A percentile compares a stretch with the other conserved stretches of the same genome.
These are phyloP conservation scores for Fusarium tuaranense DNA, from an alignment of 2,329 filamentous ascomycete genomes.

Conservation along the genomic window DNA sequence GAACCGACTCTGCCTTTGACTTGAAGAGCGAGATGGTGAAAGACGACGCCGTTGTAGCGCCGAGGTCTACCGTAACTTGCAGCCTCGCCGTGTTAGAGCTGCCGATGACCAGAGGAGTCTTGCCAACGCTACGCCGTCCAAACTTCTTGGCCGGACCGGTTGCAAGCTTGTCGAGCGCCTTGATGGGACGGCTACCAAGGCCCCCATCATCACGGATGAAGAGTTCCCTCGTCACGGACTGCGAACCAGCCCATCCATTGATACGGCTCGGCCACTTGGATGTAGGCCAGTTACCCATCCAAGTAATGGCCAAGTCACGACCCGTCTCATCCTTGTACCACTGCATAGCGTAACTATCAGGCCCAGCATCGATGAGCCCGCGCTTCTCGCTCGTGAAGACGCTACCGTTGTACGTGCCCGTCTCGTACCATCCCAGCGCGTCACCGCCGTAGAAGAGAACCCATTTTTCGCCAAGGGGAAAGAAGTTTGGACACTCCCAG, in stretches of 20 bases:
- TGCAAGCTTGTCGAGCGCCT: constrained; percentile 39
- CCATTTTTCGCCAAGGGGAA: constrained; percentile 44
- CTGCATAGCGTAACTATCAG: constrained; percentile 46
- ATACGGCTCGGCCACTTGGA: constrained; percentile 43
- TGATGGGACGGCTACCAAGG: constrained; percentile 42
- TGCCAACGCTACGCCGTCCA: constrained; percentile 25
- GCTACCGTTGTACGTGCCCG: constrained; percentile 38
- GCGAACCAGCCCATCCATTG: constrained; percentile 46
- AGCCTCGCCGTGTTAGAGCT: constrained; percentile 40
- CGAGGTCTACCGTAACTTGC: constrained; percentile 40
- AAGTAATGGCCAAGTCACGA: constrained; percentile 42
- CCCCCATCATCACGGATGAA: constrained; percentile 45
- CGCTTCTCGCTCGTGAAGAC: constrained; percentile 41
- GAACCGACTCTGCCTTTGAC: constrained; percentile 39
- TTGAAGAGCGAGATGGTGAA: constrained; percentile 42
- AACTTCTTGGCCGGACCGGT: constrained; percentile 25
- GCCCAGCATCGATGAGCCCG: constrained; percentile 41
- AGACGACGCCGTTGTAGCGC: constrained; percentile 37
- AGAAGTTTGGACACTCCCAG: constrained; percentile 46
- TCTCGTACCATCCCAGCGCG: constrained; percentile 38
- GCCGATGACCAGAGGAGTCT: constrained; percentile 29
- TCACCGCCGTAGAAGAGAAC: constrained; percentile 43
- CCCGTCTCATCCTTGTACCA: constrained; percentile 47
- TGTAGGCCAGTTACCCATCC: constrained; percentile 44
- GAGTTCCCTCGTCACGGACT: constrained; percentile 46